These are phyloP conservation scores for Spinellus fusiger DNA, from an alignment of 192 early-diverging fungal species.

Conservation along the genomic window DNA sequence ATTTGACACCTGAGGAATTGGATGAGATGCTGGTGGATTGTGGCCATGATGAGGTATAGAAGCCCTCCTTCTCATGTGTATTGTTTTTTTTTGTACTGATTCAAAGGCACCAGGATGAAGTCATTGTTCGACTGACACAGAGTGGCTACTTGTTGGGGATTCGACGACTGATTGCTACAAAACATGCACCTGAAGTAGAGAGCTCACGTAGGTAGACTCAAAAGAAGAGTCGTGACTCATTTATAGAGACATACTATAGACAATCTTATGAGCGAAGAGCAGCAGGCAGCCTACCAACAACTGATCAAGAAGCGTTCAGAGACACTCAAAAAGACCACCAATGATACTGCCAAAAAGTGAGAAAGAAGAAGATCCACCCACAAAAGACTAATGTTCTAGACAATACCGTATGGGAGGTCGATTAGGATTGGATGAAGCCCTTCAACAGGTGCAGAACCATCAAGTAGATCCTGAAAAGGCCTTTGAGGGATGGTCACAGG, in stretches of 20 bases:
- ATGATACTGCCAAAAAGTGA: constrained; percentile 67
- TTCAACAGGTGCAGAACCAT: constrained; percentile 80
- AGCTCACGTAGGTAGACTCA: constrained; percentile 29
- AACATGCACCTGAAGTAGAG: constrained; percentile 46
- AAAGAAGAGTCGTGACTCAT: not conserved
- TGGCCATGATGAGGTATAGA: constrained; percentile 68
- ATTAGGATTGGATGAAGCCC: constrained; percentile 81
- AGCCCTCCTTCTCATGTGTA: not conserved
- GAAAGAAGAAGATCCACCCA: not conserved
- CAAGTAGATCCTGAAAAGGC: constrained; percentile 75
- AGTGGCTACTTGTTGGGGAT: constrained; percentile 65
- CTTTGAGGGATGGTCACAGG: constrained; percentile 95
- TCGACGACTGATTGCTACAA: constrained; percentile 62
- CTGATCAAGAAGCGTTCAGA: constrained; percentile 78
- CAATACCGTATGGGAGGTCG: constrained; percentile 73
- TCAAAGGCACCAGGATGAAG: too few relatives aligned
- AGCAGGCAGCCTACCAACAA: constrained; percentile 82
- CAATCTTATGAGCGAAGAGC: constrained; percentile 69
- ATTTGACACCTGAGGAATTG: constrained; percentile 81
- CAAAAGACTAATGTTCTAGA: constrained; percentile 2
- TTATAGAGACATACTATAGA: constrained; percentile 19
- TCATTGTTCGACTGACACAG: constrained; percentile 80
- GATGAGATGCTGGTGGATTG: constrained; percentile 74
- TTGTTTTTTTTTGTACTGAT: not conserved
- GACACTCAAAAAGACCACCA: constrained; percentile 75